phyloP scores from a whole-genome alignment of 371 early-diverging fungal genomes.

The Dichotomocladium elegans region DNA sequence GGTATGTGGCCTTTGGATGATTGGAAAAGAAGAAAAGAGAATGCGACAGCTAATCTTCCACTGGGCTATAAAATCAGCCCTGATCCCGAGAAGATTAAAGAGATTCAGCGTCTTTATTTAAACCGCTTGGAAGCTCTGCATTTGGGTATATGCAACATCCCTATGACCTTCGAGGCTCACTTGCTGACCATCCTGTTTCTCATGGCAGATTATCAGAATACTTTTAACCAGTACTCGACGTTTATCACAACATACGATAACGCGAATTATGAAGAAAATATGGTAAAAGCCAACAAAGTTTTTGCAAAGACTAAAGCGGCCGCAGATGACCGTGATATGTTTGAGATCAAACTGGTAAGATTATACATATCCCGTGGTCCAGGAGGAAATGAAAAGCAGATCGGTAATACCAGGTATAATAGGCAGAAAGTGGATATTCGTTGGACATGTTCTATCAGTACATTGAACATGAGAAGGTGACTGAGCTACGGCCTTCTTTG shows the following conservation, averaged over 20 bases:
- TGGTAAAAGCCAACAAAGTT: constrained; percentile 52
- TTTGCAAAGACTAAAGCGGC: constrained; percentile 44
- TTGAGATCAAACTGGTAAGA: constrained; percentile 51
- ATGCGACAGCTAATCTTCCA: no score
- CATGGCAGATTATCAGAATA: constrained; percentile 47
- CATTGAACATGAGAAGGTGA: constrained; percentile 41
- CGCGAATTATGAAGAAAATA: constrained; percentile 52
- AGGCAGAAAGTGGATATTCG: constrained; percentile 21
- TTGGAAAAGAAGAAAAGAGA: background rate
- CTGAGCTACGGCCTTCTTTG: constrained; percentile 16
- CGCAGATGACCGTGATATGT: constrained; percentile 43
- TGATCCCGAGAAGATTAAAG: constrained; percentile 17
- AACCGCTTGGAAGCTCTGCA: constrained; percentile 51
- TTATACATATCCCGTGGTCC: no score
- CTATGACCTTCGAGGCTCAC: background rate
- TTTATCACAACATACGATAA: constrained; percentile 57
- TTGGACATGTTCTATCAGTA: constrained; percentile 41
- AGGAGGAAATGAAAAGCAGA: no score
- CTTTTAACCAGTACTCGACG: constrained; percentile 63
- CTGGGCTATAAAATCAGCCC: background rate
- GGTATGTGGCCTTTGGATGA: background rate
- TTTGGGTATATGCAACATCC: constrained; percentile 16
- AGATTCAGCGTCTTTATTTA: constrained; percentile 34
- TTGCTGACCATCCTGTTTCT: background rate
- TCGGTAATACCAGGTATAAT: background rate